Base-by-base conservation (phyloP, 176 grass and related monocot species). In the Oryza glaberrima region DNA sequence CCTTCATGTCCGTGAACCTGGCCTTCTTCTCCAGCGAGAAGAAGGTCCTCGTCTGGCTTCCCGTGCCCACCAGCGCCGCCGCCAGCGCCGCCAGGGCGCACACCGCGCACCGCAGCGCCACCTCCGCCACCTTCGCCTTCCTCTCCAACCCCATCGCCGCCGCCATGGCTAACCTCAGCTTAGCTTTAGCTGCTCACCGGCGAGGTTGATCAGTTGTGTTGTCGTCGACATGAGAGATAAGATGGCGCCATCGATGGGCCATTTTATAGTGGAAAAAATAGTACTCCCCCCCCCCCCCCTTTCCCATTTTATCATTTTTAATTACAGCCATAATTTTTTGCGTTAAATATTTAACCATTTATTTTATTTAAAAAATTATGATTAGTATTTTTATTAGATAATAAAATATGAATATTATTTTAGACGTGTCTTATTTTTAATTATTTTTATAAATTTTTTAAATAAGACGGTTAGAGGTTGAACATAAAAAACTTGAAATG, bases 1-100 rank as follows among this genome's bases (percentile, higher is more conserved):
- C 92, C 82, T 88, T 88, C 86, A 97, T 84, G 83, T 97, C 95
- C 14, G 88, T 90, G 82, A 69, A 97, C 66, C 52, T 82, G 51
- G 95, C 95, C 84, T 78, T 82, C 71, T 80, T 91, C 82, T 92
- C 75, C 30, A 88, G 7, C 2, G 84, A 82, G 90, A 97, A 92
- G 88, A 97, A 92, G 16, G 28, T 94, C 48, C 72, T 77, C 7
- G 83, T 83, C 78, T 97, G 90, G 11, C 58, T 54, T 52, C 91
- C 90, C 0, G 90, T 91, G 0, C 36, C 90, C 52, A 97, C 88
- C 52, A 97, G 83, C 66, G 76, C 76, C 60, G 85, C 90, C 40
- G 88, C 67, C 5, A 88, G 71, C 1, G 82, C 76, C 0, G 65
- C 86, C 11, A 97, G 64, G 0, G 23, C 86, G 35, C 83, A 89